Evolutionary conservation across 1,284 basidiomycete genomes (phyloP).

Genomic region (Ceratobasidium sp.): DNA sequence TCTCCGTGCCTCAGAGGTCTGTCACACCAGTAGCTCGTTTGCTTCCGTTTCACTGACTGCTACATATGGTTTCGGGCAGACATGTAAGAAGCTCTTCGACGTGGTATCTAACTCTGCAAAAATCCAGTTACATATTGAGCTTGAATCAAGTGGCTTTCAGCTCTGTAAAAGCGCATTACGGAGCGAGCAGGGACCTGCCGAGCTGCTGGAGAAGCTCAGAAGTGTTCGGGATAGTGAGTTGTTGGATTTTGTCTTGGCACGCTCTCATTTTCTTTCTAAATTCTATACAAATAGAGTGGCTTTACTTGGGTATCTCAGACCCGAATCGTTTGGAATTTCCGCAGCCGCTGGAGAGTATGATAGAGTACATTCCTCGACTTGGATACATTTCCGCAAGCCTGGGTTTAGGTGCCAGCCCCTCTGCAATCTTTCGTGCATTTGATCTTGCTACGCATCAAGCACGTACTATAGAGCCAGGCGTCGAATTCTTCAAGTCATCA

Average conservation of each 20-base stretch:
- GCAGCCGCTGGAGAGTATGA: background rate
- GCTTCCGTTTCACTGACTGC: no score
- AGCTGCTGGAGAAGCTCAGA: background rate
- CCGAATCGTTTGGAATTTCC: background rate
- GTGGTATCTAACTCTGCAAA: background rate
- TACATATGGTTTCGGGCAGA: background rate
- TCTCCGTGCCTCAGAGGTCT: no score
- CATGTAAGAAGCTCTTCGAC: background rate
- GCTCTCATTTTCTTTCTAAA: background rate
- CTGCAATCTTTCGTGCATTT: no score
- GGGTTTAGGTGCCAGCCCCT: background rate
- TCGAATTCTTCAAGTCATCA: no score
- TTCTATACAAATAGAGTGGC: background rate
- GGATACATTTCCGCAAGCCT: background rate
- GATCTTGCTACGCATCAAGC: no score
- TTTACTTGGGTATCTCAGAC: background rate
- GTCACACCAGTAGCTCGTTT: no score
- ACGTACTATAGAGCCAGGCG: no score
- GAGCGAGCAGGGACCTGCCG: background rate
- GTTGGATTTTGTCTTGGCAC: background rate
- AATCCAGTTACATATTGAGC: slow-evolving; percentile 17
- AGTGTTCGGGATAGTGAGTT: slow-evolving; percentile 6
- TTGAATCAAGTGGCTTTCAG: slow-evolving; percentile 15
- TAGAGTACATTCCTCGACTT: background rate
- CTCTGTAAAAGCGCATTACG: background rate